These are phyloP conservation scores for Xerocomellus intermedius DNA, from an alignment of 768 basidiomycete species.

Conservation along the genomic window DNA sequence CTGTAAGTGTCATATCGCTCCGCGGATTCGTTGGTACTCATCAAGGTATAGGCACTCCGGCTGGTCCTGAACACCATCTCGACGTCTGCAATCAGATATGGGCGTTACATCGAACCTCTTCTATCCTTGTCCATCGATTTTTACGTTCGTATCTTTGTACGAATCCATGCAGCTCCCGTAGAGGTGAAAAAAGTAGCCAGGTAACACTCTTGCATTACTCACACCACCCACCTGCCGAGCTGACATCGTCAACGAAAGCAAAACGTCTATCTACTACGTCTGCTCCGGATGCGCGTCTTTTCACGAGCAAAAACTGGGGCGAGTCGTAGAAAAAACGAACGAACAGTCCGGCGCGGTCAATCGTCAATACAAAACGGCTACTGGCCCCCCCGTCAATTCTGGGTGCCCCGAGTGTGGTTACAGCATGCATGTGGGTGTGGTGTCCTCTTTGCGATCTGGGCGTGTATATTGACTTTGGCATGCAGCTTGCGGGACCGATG, in stretches of 20 bases:
- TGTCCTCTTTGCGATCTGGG: not conserved
- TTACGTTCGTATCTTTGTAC: slow-evolving; percentile 90
- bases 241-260: slow-evolving; percentile 45
- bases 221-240: not conserved
- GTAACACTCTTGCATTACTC: slow-evolving; percentile 42
- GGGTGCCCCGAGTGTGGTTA: slow-evolving; percentile 84
- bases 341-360: slow-evolving; percentile 57
- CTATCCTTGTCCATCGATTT: slow-evolving; percentile 95
- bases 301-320: slow-evolving; percentile 85
- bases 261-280: slow-evolving; percentile 81
- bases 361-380: slow-evolving; percentile 65
- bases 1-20: slow-evolving; percentile 45
- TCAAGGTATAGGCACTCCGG: slow-evolving; percentile 69
- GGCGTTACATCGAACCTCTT: slow-evolving; percentile 86
- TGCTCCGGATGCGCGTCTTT: slow-evolving; percentile 83
- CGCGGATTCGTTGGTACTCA: not conserved
- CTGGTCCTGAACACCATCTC: slow-evolving; percentile 86
- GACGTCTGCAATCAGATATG: slow-evolving; percentile 87
- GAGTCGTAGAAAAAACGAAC: slow-evolving; percentile 58
- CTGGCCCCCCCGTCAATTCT: slow-evolving; percentile 63
- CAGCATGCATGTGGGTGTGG: slow-evolving; percentile 60
- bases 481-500: slow-evolving; percentile 90
- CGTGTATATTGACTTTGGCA: not conserved
- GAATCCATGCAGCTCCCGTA: slow-evolving; percentile 66
- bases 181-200: slow-evolving; percentile 82